Base-by-base conservation (phyloP, 371 early-diverging fungal genomes). In the Mortierella sp. region DNA sequence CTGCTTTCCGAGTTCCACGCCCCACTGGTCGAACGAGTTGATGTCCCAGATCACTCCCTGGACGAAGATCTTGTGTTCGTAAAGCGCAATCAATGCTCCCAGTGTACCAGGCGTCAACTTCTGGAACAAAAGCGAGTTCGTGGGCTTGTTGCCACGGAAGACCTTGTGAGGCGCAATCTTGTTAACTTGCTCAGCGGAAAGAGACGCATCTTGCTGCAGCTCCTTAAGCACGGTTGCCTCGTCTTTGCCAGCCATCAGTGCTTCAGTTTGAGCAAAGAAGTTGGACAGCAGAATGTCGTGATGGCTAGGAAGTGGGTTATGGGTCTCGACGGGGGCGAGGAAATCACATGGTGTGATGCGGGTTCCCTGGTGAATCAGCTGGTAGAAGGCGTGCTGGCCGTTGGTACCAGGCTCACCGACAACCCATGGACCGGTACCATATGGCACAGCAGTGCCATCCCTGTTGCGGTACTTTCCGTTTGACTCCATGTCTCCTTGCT, bases 401-500 rank as follows among this genome's bases (percentile, higher is more conserved):
- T 99, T 97, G 72, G 99, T 99, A 45, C 99, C 99, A 25, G 97
- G 94, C 76, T 99, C 99, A 73, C 99, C 99, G 96, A 99, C 99
- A 70, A 99, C 95, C 81, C 99, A 96, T 40, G 98, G 97, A 34
- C 98, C 98, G 22, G 99, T 97, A 56, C 90, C 85, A 73, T 93
- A 93, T 54, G 90, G 78, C 34, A 96, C 92, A 34, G 81, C 82
- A 49, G 85, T 85, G 60, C 94, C 93, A 57, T 89, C 85, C 41
- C 95, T 92, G 62, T 93, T 92, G 51, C 92, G 87, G 63, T 92
- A 93, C 84, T 99, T 99, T 77, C 99, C 99, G 80, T 99, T 99
- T 46, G 97, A 97, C 83, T 99, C 99, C 99, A 99, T 99, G 81
- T 99, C 99, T 64, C 98, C 98, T 88, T 96, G 98, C 84, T 99